These are phyloP conservation scores for Diaporthe humulicola DNA, from an alignment of 2,329 filamentous ascomycete genomes.

Conservation along the genomic window DNA sequence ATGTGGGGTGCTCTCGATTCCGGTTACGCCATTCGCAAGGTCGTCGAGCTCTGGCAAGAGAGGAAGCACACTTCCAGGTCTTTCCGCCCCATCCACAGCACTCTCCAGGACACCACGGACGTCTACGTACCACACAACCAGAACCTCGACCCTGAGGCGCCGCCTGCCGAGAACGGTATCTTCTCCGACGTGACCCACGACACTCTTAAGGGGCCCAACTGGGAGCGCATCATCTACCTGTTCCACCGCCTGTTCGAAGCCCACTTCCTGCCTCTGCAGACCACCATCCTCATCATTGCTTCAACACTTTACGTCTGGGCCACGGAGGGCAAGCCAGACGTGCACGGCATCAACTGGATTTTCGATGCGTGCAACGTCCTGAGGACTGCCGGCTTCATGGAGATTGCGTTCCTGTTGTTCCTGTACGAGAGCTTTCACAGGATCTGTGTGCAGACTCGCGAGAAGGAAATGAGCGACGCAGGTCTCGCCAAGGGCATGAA, in stretches of 20 bases:
- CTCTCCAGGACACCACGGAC: constrained; percentile 60
- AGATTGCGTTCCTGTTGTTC: constrained; percentile 73
- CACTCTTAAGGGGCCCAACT: constrained; percentile 65
- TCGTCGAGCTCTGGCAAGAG: constrained; percentile 69
- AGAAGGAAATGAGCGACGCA: constrained; percentile 76
- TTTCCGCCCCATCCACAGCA: constrained; percentile 68
- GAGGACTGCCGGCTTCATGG: constrained; percentile 72
- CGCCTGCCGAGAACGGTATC: constrained; percentile 61
- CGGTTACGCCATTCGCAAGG: constrained; percentile 73
- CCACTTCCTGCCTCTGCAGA: constrained; percentile 78
- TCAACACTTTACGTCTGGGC: constrained; percentile 72
- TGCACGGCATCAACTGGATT: constrained; percentile 68
- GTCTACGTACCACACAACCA: constrained; percentile 62
- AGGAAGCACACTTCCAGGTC: constrained; percentile 68
- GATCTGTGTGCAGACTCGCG: constrained; percentile 69
- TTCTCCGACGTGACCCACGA: constrained; percentile 68
- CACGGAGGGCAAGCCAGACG: constrained; percentile 63
- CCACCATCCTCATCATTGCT: constrained; percentile 73
- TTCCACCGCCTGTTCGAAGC: constrained; percentile 80
- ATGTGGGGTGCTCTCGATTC: constrained; percentile 83
- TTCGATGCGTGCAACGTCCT: constrained; percentile 72
- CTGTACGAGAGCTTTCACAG: constrained; percentile 78
- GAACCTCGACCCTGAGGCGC: constrained; percentile 53
- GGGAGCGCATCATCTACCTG: constrained; percentile 69
- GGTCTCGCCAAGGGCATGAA: constrained; percentile 75